These are phyloP conservation scores for Lactarius hatsudake DNA, from an alignment of 768 basidiomycete species.

Conservation along the genomic window DNA sequence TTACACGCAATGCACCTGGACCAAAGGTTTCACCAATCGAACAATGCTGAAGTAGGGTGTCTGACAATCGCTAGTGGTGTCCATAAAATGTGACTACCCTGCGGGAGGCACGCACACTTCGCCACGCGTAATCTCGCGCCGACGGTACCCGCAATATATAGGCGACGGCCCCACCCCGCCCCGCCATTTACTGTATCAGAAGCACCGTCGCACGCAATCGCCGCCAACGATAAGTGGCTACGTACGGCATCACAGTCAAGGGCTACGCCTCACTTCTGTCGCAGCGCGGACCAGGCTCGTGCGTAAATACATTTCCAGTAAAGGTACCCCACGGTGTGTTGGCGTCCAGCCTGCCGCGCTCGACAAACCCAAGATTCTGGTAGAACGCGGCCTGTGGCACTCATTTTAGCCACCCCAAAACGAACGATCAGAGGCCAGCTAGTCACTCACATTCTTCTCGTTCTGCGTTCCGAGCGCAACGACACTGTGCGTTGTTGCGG, in stretches of 20 bases:
- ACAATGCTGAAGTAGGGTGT: too few relatives aligned
- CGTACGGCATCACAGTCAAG: background rate
- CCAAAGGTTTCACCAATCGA: background rate
- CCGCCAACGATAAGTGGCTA: background rate
- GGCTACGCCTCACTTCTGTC: background rate
- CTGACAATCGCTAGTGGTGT: too few relatives aligned
- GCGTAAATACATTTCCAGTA: constrained; percentile 7
- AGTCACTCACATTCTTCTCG: constrained; percentile 5
- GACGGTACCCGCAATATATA: background rate
- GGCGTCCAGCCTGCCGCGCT: constrained; percentile 6
- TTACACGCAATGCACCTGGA: background rate
- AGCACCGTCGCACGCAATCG: background rate
- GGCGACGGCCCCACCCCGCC: background rate
- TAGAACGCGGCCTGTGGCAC: constrained; percentile 5
- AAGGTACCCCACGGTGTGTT: constrained; percentile 3
- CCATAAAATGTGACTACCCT: too few relatives aligned
- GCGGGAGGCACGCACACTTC: background rate
- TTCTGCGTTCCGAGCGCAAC: constrained; percentile 12
- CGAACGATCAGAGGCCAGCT: background rate
- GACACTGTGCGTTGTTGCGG: background rate
- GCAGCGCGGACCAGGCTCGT: background rate
- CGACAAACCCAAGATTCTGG: constrained; percentile 6
- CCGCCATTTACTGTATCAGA: background rate
- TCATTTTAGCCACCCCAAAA: background rate
- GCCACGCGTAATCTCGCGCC: background rate